A percentile compares a stretch with the other conserved stretches of the same genome.
Evolutionary conservation across 23 red algal genomes (phyloP).

Genomic region (Gracilaria caudata): DNA sequence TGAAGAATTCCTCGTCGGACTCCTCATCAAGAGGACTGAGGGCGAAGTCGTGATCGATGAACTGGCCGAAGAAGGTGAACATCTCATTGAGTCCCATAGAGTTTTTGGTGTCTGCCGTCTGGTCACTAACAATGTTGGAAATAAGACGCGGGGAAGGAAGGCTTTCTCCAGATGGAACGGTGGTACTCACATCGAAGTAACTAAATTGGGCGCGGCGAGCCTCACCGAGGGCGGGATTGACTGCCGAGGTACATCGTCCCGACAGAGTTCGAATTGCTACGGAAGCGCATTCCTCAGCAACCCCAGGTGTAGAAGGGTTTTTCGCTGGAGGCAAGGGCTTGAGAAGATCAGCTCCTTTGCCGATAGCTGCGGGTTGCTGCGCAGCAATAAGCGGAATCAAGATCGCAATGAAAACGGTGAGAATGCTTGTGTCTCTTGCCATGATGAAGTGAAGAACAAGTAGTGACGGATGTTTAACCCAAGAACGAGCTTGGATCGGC

Average conservation of each 20-base stretch:
- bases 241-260: conserved; percentile 11
- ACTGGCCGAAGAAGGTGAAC: conserved; percentile 49
- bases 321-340: conserved; percentile 8
- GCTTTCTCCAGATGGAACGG: neutral
- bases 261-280: conserved; percentile 9
- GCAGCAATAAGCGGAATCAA: neutral
- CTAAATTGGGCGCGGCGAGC: conserved; percentile 36
- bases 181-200: conserved; percentile 28
- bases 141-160: conserved; percentile 39
- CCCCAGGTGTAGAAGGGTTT: neutral
- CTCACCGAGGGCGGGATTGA: conserved; percentile 15
- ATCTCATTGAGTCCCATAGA: conserved; percentile 47
- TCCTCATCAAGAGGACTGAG: neutral
- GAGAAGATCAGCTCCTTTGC: neutral
- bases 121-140: conserved; percentile 58
- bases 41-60: conserved; percentile 53
- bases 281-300: conserved; percentile 9
- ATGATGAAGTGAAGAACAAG: neutral
- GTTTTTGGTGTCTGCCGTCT: conserved; percentile 25
- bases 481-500: no score
- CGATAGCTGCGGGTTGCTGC: neutral
- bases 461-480: neutral
- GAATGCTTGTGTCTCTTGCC: neutral
- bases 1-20: neutral
- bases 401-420: neutral